A percentile compares a stretch with the other conserved stretches of the same genome.
phyloP scores from a whole-genome alignment of 257 asterid species.

The Prunella vulgaris region DNA sequence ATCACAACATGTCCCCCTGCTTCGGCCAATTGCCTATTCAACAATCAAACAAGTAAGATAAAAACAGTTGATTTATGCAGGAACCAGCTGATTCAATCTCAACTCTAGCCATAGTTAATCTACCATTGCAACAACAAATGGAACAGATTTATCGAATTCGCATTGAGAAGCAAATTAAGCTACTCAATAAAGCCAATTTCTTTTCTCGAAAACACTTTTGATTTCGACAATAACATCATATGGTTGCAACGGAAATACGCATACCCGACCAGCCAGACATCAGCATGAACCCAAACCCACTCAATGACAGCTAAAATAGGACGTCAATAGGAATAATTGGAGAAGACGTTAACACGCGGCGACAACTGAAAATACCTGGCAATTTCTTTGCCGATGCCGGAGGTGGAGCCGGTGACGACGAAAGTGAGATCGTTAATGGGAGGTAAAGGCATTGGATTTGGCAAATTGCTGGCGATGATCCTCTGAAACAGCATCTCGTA shows the following conservation, averaged over 20 bases:
- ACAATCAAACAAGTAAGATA: constrained; percentile 13
- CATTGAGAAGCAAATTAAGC: neutral
- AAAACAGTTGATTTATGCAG: neutral
- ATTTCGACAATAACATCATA: neutral
- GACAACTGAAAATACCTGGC: constrained; percentile 44
- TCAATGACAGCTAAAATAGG: constrained; percentile 1
- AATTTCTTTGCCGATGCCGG: constrained; percentile 92
- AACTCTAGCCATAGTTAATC: neutral
- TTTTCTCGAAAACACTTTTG: neutral
- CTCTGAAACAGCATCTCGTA: constrained; percentile 92
- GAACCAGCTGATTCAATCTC: neutral
- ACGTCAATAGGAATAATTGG: neutral
- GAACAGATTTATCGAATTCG: neutral
- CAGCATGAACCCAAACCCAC: neutral
- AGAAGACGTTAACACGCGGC: neutral
- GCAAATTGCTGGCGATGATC: constrained; percentile 80
- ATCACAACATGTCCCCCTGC: constrained; percentile 92
- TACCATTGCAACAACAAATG: neutral
- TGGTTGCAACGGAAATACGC: neutral
- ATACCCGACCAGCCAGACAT: neutral
- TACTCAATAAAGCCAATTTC: neutral
- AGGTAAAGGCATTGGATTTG: constrained; percentile 83
- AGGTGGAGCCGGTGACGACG: constrained; percentile 93
- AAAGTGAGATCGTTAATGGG: constrained; percentile 72
- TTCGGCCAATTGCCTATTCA: constrained; percentile 78